Evolutionary conservation across 306 rosid species (phyloP), one percentile per base, ranked within the genome.

Genomic region (Cucurbita moschata): DNA sequence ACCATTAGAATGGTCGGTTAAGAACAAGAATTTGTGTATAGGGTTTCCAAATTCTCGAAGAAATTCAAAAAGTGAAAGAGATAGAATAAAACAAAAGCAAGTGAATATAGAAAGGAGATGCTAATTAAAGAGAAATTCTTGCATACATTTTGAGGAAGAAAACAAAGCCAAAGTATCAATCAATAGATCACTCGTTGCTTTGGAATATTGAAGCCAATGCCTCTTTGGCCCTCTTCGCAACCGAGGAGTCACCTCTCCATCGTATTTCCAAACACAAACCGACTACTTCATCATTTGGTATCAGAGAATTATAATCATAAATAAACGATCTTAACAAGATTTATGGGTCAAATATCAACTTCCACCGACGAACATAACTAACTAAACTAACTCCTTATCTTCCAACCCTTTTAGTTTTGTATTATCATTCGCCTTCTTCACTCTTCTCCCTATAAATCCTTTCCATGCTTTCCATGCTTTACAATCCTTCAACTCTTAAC

Each of bases 31-130:
- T 40, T n/a, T 9, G 3, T 8, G 15, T 64, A 40, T 4, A 65
- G 4, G 55, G 55, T 5, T 19, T 66, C 12, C 5, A 46, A 66
- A 66, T 61, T 61, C 47, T 38, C 6, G 30, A 19, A 19, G 35
- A 43, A 65, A 66, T 51, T 19, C n/a, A 67, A 47, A 47, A 68
- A 13, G 57, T 23, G 23, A 23, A 68, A 47, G 35, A 13, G 55
- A 68, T 26, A 47, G 57, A 68, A 68, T 47, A 47, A 47, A 68
- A 44, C 4, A 68, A 68, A 68, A 68, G 40, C 38, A 46, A 44
- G 73, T 68, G 54, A 68, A 68, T 44, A 15, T n/a, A 47, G 49
- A 68, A 26, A 68, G 73, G 57, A 47, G 73, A 46, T 66, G 53
- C 72, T 19, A 44, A 5, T 40, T 64, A 64, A 66, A 64, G 70